Percentiles rank a stretch among this genome's conserved stretches.
These are phyloP conservation scores for Ramaria rubella DNA, from an alignment of 768 basidiomycete species.

Conservation along the genomic window DNA sequence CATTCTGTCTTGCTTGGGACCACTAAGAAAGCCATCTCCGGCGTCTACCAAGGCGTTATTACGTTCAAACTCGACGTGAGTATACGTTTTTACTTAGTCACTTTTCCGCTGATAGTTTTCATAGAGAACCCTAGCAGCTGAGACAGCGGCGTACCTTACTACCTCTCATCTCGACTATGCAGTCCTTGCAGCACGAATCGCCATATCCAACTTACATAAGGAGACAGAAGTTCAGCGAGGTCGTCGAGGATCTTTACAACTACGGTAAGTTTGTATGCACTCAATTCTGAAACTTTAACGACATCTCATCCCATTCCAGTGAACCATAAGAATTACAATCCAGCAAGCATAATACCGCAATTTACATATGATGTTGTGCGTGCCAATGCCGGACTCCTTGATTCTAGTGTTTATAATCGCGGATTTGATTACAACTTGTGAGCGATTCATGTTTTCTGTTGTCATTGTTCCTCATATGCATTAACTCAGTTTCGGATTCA, in stretches of 20 bases:
- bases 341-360: slow-evolving; percentile 88
- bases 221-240: slow-evolving; percentile 95
- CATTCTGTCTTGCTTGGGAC: slow-evolving; percentile 42
- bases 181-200: slow-evolving; percentile 95
- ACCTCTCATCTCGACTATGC: slow-evolving; percentile 98
- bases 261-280: slow-evolving; percentile 51
- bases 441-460: slow-evolving; percentile 23
- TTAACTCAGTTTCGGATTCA: slow-evolving; percentile 91
- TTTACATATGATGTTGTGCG: slow-evolving; percentile 78
- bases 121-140: slow-evolving; percentile 86
- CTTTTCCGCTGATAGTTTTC: neutral
- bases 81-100: slow-evolving; percentile 8
- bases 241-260: slow-evolving; percentile 83
- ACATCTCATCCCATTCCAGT: slow-evolving; percentile 38
- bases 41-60: slow-evolving; percentile 93
- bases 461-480: slow-evolving; percentile 1
- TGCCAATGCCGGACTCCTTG: slow-evolving; percentile 73
- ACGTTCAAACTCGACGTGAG: slow-evolving; percentile 94
- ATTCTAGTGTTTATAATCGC: slow-evolving; percentile 96
- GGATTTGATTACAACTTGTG: slow-evolving; percentile 97
- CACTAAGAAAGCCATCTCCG: slow-evolving; percentile 86
- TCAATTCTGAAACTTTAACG: neutral
- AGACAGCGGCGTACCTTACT: slow-evolving; percentile 95
- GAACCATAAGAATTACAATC: slow-evolving; percentile 87
- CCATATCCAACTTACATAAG: slow-evolving; percentile 97